Base-by-base conservation (phyloP, 2,329 filamentous ascomycete species). In the Venturiaceae sp. region DNA sequence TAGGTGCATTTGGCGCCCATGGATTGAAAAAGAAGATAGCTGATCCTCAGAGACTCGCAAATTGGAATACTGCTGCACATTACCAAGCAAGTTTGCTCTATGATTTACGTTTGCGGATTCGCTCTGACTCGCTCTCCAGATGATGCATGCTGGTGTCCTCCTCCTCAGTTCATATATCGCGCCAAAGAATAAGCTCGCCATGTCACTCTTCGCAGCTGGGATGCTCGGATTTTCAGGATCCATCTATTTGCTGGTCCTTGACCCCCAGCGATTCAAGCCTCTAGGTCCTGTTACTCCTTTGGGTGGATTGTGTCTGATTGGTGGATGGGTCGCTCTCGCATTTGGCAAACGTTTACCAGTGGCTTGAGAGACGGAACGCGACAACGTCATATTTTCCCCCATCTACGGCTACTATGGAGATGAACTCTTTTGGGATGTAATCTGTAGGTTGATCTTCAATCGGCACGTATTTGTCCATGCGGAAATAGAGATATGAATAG, bases 1-100 rank as follows among this genome's bases (percentile, higher is more conserved):
- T n/a, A n/a, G n/a, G 84, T 33, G 85, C 85, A 0, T 88, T 87
- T 69, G 85, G 85, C 36, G 83, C 84, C 13, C 85, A 88, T 67
- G 84, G 84, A 11, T 74, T 87, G 41, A 86, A 85, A 72, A 78
- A 78, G 60, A 74, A 75, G 63, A 82, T 86, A 66, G 66, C 77
- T 9, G 83, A 86, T 63, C 83, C 84, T 3, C 69, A 75, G 13
- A 77, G 77, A 61, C 69, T 87, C 41, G 79, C 81, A 5, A 85
- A 77, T 67, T 87, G 83, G 79, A 69, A 71, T 11, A 87, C 84
- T 0, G 85, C 84, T 1, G 84, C 84, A 2, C 83, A 87, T 41
- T 88, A 87, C 64, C 84, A 86, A 72, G 83, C 85, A 70, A 59
- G 19, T 44, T 59, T 53, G 9, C 13, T 32, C 7, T 55, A 32